These are phyloP conservation scores for Saccharomyces hybrid DNA, from an alignment of 1,139 yeast species.

Conservation along the genomic window DNA sequence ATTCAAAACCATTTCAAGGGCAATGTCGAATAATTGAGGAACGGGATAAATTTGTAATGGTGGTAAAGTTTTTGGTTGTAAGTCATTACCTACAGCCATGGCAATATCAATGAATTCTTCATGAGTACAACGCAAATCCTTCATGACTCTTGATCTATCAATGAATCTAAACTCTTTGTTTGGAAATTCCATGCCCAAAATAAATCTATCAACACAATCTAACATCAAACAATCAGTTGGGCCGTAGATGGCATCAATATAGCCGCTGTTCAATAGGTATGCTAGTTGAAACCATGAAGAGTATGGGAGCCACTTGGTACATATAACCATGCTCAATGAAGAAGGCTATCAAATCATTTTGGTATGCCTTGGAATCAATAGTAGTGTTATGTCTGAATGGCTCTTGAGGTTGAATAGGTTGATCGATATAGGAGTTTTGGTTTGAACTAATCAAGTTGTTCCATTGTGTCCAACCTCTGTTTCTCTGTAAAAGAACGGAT, in stretches of 20 bases:
- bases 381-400: slow-evolving; percentile 31
- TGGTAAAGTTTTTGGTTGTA: slow-evolving; percentile 62
- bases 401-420: slow-evolving; percentile 31
- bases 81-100: slow-evolving; percentile 64
- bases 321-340: slow-evolving; percentile 53
- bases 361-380: slow-evolving; percentile 38
- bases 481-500: slow-evolving; percentile 27
- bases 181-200: slow-evolving; percentile 63
- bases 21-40: slow-evolving; percentile 34
- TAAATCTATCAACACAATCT: slow-evolving; percentile 58
- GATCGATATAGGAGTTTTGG: slow-evolving; percentile 33
- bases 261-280: slow-evolving; percentile 47
- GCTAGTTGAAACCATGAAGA: slow-evolving; percentile 76
- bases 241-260: slow-evolving; percentile 74
- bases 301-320: slow-evolving; percentile 75
- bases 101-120: slow-evolving; percentile 70
- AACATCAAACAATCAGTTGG: slow-evolving; percentile 71
- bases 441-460: slow-evolving; percentile 21
- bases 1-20: slow-evolving; percentile 38
- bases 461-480: slow-evolving; percentile 34
- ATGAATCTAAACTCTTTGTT: slow-evolving; percentile 55
- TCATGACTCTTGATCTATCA: slow-evolving; percentile 50
- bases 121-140: slow-evolving; percentile 51
- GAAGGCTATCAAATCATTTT: slow-evolving; percentile 49
- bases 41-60: slow-evolving; percentile 38